Evolutionary conservation across 495 filamentous ascomycete species (phyloP).

Genomic region (Durotheca rogersii): DNA sequence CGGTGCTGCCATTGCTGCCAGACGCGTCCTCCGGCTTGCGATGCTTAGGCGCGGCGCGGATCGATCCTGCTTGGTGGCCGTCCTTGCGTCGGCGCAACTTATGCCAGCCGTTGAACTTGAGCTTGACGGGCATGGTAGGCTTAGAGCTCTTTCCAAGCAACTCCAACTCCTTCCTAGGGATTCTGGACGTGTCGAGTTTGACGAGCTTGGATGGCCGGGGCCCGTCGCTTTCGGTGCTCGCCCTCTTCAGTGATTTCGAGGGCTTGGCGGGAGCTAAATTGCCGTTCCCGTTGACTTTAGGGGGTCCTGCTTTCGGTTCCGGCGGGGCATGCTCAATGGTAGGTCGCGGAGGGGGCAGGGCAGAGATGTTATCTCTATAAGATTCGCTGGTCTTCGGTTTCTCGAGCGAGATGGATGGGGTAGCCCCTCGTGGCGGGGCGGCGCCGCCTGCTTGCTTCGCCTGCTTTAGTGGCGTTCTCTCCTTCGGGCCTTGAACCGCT

Average conservation of each 20-base stretch:
- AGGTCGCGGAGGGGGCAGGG: slow-evolving; percentile 27
- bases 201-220: slow-evolving; percentile 43
- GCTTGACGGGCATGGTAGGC: slow-evolving; percentile 10
- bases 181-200: slow-evolving; percentile 34
- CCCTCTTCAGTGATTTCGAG: slow-evolving; percentile 25
- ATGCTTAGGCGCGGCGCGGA: slow-evolving; percentile 24
- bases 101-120: slow-evolving; percentile 33
- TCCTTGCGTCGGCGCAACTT: slow-evolving; percentile 19
- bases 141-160: slow-evolving; percentile 12
- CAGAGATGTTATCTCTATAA: slow-evolving; percentile 30
- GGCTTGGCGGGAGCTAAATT: slow-evolving; percentile 18
- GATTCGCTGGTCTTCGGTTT: slow-evolving; percentile 19
- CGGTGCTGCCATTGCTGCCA: slow-evolving; percentile 7
- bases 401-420: slow-evolving; percentile 13
- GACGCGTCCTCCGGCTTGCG: slow-evolving; percentile 16
- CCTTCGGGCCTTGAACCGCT: slow-evolving; percentile 12
- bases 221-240: slow-evolving; percentile 28
- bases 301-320: slow-evolving; percentile 11
- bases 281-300: slow-evolving; percentile 28
- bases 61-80: slow-evolving; percentile 19
- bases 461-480: slow-evolving; percentile 6
- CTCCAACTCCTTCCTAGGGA: slow-evolving; percentile 22
- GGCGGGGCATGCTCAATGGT: slow-evolving; percentile 27
- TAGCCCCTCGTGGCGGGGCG: slow-evolving; percentile 3
- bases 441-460: slow-evolving; percentile 2